Evolutionary conservation across 805 yeast genomes (phyloP), one percentile per base, ranked within the genome.

Genomic region (Kregervanrija pseudodelftensis): DNA sequence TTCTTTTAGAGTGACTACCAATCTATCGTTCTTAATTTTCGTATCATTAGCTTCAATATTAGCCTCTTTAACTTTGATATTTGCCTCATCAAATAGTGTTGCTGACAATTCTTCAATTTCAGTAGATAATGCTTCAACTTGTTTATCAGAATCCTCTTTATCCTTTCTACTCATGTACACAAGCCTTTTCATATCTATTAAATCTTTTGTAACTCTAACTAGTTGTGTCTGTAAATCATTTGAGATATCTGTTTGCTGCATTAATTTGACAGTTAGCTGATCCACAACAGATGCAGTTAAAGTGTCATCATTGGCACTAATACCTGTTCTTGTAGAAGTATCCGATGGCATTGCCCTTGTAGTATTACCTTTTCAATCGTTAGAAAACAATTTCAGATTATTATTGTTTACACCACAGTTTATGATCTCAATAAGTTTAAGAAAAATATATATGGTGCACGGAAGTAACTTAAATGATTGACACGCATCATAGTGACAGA

Each of bases 51-150:
- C 75, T 45, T 82, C 84, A 43, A 78, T 71, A 48, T 85, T 77
- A 0, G 95, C 95, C 49, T 80, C 77, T 40, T 83, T 78, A 7
- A 87, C 96, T 86, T 86, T 85, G 41, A 74, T 73, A 58, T 87
- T 87, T 11, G 96, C 96, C 58, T 88, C 93, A 49, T 78, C 83
- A 58, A 87, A 87, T 31, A 87, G 65, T 1, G 89, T 78, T 1
- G 82, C 86, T 1, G 89, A 77, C 39, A 87, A 64, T 35, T 86
- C 95, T 57, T 85, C 93, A 33, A 87, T 84, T 58, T 87, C 96
- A 31, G 72, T 76, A 49, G 82, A 77, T 41, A 87, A 64, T 46
- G 74, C 72, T 39, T 74, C 68, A 13, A 76, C 81, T 52, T 82
- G 85, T 10, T 64, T 66, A 51, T 81, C 83, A 1, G 87, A 82